Evolutionary conservation across 805 yeast genomes (phyloP).

Genomic region (Myxozyma sirexii): DNA sequence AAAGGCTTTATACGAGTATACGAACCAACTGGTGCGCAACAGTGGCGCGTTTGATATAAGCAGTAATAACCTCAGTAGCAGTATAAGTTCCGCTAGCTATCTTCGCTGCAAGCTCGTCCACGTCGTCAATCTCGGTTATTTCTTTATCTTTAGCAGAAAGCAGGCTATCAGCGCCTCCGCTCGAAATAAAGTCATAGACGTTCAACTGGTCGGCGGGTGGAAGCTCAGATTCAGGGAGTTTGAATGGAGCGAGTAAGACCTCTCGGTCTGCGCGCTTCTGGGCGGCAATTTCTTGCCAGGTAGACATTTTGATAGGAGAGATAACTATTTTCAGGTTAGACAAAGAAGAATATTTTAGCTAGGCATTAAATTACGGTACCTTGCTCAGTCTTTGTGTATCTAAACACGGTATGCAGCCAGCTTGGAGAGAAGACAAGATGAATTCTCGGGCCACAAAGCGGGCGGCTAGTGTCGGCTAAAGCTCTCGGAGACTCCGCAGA

Average conservation of each 20-base stretch:
- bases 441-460: background rate
- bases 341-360: background rate
- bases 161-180: constrained; percentile 30
- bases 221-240: constrained; percentile 30
- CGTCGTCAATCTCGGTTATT: constrained; percentile 37
- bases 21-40: constrained; percentile 32
- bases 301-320: constrained; percentile 13
- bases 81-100: constrained; percentile 44
- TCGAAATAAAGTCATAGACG: constrained; percentile 34
- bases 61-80: constrained; percentile 52
- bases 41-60: constrained; percentile 41
- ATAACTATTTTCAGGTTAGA: background rate
- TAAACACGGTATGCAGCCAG: background rate
- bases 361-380: background rate
- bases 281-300: constrained; percentile 35
- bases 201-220: constrained; percentile 33
- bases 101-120: constrained; percentile 29
- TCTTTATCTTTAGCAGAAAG: constrained; percentile 35
- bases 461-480: too few relatives aligned
- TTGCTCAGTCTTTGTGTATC: background rate
- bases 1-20: background rate
- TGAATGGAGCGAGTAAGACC: constrained; percentile 35
- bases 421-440: background rate
- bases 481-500: background rate
- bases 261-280: constrained; percentile 35